Evolutionary conservation across 768 basidiomycete genomes (phyloP).

Genomic region (Paxillus involutus): DNA sequence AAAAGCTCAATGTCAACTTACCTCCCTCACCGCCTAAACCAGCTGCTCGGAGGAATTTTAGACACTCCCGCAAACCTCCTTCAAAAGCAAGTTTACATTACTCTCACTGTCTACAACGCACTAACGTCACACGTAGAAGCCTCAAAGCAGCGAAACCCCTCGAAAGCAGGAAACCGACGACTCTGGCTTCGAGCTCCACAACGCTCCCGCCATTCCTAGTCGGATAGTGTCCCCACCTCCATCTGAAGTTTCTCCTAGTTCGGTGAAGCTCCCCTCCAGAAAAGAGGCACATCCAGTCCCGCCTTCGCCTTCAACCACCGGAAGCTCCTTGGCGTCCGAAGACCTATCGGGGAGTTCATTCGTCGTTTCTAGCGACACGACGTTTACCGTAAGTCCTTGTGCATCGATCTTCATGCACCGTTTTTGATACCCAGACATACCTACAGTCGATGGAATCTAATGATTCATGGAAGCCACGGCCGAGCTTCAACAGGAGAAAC

Average conservation of each 20-base stretch:
- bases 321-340: conserved; percentile 15
- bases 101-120: not conserved
- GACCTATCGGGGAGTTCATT: conserved; percentile 15
- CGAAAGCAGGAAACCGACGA: not conserved
- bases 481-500: accelerated
- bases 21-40: conserved; percentile 11
- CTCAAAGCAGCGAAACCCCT: not conserved
- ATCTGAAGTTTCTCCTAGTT: not conserved
- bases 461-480: not conserved
- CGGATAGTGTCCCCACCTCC: conserved; percentile 9
- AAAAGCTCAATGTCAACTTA: not conserved
- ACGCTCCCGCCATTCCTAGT: not conserved
- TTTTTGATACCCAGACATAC: not conserved
- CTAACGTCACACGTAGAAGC: conserved; percentile 5
- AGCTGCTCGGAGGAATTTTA: not conserved
- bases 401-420: not conserved
- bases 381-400: conserved; percentile 16
- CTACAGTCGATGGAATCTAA: conserved; percentile 20
- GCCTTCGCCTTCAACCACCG: conserved; percentile 11
- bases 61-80: not conserved
- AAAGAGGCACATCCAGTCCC: not conserved
- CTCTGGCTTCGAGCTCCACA: not conserved
- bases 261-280: conserved; percentile 11
- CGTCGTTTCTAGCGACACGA: conserved; percentile 12
- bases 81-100: conserved; percentile 2